These are phyloP conservation scores for Toxicodendron radicans DNA, from an alignment of 345 rosid species.

Conservation along the genomic window DNA sequence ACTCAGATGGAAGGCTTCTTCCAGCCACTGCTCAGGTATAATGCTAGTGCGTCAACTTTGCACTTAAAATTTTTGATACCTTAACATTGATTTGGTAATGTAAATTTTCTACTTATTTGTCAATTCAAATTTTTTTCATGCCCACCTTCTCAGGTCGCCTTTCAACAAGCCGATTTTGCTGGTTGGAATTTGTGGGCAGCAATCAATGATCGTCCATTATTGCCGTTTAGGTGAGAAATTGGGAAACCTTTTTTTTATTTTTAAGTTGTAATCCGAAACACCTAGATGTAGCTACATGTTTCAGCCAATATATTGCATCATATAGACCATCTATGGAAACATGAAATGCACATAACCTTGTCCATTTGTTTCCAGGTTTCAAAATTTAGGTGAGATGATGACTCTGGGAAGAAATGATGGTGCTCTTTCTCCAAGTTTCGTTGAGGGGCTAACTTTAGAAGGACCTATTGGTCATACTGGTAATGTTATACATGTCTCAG, in stretches of 20 bases:
- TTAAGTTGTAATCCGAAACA: neutral
- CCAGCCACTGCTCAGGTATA: conserved; percentile 93
- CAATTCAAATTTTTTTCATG: neutral
- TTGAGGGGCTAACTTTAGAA: conserved; percentile 85
- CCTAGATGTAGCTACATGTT: no score
- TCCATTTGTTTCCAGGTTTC: conserved; percentile 55
- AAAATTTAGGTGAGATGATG: conserved; percentile 97
- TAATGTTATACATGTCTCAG: conserved; percentile 20
- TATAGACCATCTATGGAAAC: neutral
- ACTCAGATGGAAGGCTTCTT: conserved; percentile 70
- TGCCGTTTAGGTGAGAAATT: conserved; percentile 75
- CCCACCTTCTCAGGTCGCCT: conserved; percentile 67
- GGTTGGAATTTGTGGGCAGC: conserved; percentile 99
- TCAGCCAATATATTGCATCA: neutral
- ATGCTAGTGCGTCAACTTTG: neutral
- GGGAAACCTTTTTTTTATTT: neutral
- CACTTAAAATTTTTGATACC: neutral
- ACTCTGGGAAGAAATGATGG: conserved; percentile 83
- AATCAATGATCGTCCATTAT: conserved; percentile 76
- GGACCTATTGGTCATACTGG: conserved; percentile 89
- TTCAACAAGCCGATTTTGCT: conserved; percentile 94
- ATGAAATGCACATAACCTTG: neutral
- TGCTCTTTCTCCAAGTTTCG: conserved; percentile 82
- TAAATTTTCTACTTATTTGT: neutral
- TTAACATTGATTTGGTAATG: neutral